phyloP scores from a whole-genome alignment of 2,329 filamentous ascomycete species.

The Hypoxylon sp. region DNA sequence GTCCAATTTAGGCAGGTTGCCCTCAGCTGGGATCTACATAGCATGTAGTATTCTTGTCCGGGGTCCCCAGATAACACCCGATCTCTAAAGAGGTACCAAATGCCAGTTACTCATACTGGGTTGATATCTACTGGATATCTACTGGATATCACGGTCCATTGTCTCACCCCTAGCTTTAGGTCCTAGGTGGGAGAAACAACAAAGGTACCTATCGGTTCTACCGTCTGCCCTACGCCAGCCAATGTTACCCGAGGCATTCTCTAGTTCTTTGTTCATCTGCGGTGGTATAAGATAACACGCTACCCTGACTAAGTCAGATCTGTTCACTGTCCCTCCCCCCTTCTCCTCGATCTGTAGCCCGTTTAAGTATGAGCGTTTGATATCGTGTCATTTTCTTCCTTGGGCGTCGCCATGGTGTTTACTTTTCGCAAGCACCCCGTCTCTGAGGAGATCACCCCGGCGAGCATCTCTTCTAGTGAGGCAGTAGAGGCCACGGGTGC shows the following conservation, averaged over 20 bases:
- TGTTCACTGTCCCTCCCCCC: constrained; percentile 3
- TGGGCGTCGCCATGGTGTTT: constrained; percentile 44
- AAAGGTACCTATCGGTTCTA: constrained; percentile 5
- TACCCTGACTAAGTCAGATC: constrained; percentile 27
- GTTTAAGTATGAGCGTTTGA: constrained; percentile 17
- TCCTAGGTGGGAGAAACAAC: constrained; percentile 12
- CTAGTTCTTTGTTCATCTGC: constrained; percentile 20
- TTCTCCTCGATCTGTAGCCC: constrained; percentile 7
- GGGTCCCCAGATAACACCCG: constrained; percentile 25
- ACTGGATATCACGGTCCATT: constrained; percentile 10
- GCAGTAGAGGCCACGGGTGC: constrained; percentile 40
- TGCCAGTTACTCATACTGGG: constrained; percentile 19
- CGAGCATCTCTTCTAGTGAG: constrained; percentile 43
- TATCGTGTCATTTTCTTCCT: constrained; percentile 10
- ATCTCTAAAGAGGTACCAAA: constrained; percentile 30
- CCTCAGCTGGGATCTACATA: constrained; percentile 36
- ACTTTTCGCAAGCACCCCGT: constrained; percentile 47
- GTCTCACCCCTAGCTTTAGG: constrained; percentile 20
- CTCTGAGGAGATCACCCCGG: constrained; percentile 39
- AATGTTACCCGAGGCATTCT: constrained; percentile 3
- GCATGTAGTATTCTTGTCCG: neutral
- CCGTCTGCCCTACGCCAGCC: constrained; percentile 8
- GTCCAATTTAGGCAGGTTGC: constrained; percentile 48
- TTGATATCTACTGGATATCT: constrained; percentile 5
- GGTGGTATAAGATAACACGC: constrained; percentile 31